phyloP scores from a whole-genome alignment of 2,329 filamentous ascomycete species.

The Verticillium nonalfalfae region DNA sequence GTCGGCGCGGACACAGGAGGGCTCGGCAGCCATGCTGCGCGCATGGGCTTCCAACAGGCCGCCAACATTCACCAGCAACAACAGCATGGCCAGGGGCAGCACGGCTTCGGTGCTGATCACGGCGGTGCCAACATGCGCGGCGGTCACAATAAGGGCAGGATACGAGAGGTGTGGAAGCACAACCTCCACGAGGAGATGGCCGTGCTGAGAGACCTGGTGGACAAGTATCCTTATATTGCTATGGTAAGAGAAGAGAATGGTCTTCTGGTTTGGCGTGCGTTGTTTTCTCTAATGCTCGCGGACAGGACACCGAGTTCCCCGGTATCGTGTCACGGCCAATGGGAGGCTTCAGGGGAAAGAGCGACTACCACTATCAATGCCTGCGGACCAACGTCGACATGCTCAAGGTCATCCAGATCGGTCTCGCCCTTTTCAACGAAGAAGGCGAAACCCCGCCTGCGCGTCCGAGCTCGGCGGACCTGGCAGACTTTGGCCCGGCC shows the following conservation, averaged over 20 bases:
- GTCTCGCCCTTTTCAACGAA: constrained; percentile 86
- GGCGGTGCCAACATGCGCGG: constrained; percentile 30
- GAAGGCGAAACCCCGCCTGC: constrained; percentile 82
- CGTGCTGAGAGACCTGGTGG: constrained; percentile 71
- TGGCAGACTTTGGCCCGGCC: constrained; percentile 28
- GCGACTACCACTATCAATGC: constrained; percentile 98
- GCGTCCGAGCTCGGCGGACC: constrained; percentile 46
- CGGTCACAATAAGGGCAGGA: constrained; percentile 68
- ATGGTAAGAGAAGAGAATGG: constrained; percentile 61
- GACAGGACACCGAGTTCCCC: constrained; percentile 94
- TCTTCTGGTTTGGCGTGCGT: background rate
- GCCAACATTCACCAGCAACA: constrained; percentile 53
- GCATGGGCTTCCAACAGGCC: constrained; percentile 79
- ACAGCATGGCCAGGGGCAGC: constrained; percentile 39
- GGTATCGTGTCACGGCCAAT: constrained; percentile 94
- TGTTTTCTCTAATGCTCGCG: constrained; percentile 3
- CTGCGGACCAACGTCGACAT: constrained; percentile 95
- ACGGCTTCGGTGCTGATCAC: constrained; percentile 12
- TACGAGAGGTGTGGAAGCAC: constrained; percentile 93
- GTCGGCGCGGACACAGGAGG: constrained; percentile 57
- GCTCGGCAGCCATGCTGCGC: constrained; percentile 78
- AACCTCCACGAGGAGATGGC: constrained; percentile 91
- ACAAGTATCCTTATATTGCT: constrained; percentile 91
- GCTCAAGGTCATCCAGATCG: constrained; percentile 94
- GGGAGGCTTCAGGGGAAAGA: constrained; percentile 89